Base-by-base conservation (phyloP, 2,329 filamentous ascomycete species). In the Fusarium azukiicola region DNA sequence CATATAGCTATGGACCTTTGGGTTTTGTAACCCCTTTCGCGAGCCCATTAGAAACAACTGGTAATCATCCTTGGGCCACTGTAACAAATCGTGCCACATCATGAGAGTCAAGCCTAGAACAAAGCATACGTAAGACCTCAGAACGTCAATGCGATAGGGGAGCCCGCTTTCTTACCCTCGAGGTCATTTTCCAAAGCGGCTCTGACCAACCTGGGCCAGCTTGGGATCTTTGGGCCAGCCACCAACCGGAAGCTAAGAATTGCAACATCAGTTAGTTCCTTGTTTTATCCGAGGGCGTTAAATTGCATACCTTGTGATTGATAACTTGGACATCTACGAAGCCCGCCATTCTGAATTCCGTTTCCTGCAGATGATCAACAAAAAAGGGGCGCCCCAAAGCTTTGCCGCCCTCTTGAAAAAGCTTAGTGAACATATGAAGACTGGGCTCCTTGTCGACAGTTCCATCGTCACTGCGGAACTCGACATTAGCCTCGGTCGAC, bases 211-310 rank as follows among this genome's bases (percentile, higher is more conserved):
- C 58, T 78, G 67, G 3, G 75, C 73, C 1, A 78, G 46, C 1
- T 61, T 75, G 0, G 68, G 46, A 12, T 78, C 76, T 14, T 78
- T 78, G 6, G 76, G 50, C 76, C 76, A 78, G 13, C 74, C 72
- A 5, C 76, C 75, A 16, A 78, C 76, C 0, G 76, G 76, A 14
- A 78, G 47, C 76, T 77, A 3, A 13, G 11, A 67, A 49, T 16
- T 27, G 32, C 14, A 40, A 4, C 13, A 42, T 27, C 23, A 6
- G 46, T 44, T 32, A 42, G 36, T 52, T 49, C 7, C 23, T 36
- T 36, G 36, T 1, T 27, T 42, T n/a, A 38, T 6, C 2, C 23
- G 8, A 27, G 17, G 16, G 27, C 6, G 5, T 27, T 8, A 3
- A 12, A 38, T n/a, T 11, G 10, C 16, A 27, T 27, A 70, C 68